Percentiles rank a stretch among this genome's conserved stretches.
phyloP scores from a whole-genome alignment of 2,329 filamentous ascomycete genomes.

The Ciborinia camelliae region DNA sequence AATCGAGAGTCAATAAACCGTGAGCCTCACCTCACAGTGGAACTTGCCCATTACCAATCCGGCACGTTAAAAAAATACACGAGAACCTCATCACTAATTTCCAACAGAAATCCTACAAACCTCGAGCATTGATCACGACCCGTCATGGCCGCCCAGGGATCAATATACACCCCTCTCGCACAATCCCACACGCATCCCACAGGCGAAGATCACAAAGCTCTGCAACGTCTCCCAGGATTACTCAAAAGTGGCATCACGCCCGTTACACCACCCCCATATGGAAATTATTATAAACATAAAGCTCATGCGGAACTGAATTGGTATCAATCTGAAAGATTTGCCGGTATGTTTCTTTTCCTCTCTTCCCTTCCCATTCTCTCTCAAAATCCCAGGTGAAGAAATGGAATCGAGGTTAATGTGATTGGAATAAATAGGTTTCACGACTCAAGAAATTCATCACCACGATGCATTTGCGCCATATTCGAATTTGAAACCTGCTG shows the following conservation, averaged over 20 bases:
- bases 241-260: slow-evolving; percentile 15
- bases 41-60: not conserved
- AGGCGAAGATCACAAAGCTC: not conserved
- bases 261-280: slow-evolving; percentile 9
- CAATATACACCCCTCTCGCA: slow-evolving; percentile 2
- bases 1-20: not conserved
- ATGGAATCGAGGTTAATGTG: not conserved
- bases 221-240: not conserved
- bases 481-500: not conserved
- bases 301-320: not conserved
- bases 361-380: too few relatives aligned
- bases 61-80: not conserved
- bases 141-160: not conserved
- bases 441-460: not conserved
- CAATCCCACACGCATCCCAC: slow-evolving; percentile 10
- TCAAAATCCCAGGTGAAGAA: not conserved
- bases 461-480: slow-evolving; percentile 8
- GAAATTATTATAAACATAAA: slow-evolving; percentile 4
- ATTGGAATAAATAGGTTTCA: not conserved
- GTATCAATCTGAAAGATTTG: slow-evolving; percentile 9
- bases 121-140: not conserved
- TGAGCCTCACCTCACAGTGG: not conserved
- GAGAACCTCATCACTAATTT: not conserved
- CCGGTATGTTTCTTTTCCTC: not conserved
- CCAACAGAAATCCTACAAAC: not conserved